Evolutionary conservation across 2,329 filamentous ascomycete species (phyloP).

Genomic region (Sphaerulina vaccinii): DNA sequence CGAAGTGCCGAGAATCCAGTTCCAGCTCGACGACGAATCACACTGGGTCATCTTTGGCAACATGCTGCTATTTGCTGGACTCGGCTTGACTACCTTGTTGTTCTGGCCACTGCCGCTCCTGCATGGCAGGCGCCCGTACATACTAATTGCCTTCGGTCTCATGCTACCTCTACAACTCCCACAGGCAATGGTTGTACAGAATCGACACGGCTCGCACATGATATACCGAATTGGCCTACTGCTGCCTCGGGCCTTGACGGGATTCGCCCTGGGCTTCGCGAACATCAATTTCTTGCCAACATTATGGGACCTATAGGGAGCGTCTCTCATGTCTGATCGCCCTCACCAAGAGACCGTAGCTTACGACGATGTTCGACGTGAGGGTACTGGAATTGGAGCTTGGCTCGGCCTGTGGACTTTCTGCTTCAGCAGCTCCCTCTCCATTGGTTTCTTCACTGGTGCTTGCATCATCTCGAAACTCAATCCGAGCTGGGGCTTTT

Average conservation of each 20-base stretch:
- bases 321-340: slow-evolving; percentile 68
- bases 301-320: slow-evolving; percentile 72
- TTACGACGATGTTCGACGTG: slow-evolving; percentile 65
- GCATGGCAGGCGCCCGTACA: slow-evolving; percentile 75
- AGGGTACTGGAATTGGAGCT: slow-evolving; percentile 75
- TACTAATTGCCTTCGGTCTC: slow-evolving; percentile 65
- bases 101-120: slow-evolving; percentile 73
- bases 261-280: slow-evolving; percentile 68
- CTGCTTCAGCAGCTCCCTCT: slow-evolving; percentile 71
- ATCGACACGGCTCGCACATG: slow-evolving; percentile 55
- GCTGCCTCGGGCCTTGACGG: slow-evolving; percentile 63
- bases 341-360: slow-evolving; percentile 72
- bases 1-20: slow-evolving; percentile 75
- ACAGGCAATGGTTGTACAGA: slow-evolving; percentile 66
- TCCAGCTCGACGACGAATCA: slow-evolving; percentile 67
- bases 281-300: slow-evolving; percentile 75
- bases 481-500: slow-evolving; percentile 72
- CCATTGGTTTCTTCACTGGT: slow-evolving; percentile 69
- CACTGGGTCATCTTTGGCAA: slow-evolving; percentile 72
- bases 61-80: slow-evolving; percentile 67
- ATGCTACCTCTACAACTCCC: slow-evolving; percentile 73
- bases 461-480: slow-evolving; percentile 65
- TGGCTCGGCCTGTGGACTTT: slow-evolving; percentile 78
- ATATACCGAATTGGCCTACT: slow-evolving; percentile 63
- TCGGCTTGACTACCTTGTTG: slow-evolving; percentile 68